These are phyloP conservation scores for Phytophthora chlamydospora DNA, from an alignment of 352 stramenopile genomes.

Conservation along the genomic window DNA sequence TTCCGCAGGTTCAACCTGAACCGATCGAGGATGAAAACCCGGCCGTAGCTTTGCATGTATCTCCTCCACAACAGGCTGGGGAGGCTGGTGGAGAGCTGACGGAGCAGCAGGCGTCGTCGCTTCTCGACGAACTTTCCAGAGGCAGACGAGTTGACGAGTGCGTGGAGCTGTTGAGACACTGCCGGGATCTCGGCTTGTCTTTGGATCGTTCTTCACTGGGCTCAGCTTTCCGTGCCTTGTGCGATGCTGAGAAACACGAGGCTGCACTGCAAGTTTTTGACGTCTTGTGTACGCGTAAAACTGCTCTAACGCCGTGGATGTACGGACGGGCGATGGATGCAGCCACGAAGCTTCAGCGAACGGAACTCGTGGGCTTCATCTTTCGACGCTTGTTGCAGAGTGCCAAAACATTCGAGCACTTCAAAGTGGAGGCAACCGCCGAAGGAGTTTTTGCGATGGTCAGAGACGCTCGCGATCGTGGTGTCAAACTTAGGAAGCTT, in stretches of 20 bases:
- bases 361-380: neutral
- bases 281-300: neutral
- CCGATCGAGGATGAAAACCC: neutral
- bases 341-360: conserved; percentile 1
- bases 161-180: conserved; percentile 57
- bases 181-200: conserved; percentile 48
- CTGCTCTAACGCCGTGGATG: neutral
- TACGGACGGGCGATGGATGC: conserved; percentile 6
- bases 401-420: neutral
- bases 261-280: conserved; percentile 3
- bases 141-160: conserved; percentile 36
- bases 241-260: conserved; percentile 1
- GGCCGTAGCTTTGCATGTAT: neutral
- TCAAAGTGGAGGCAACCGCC: neutral
- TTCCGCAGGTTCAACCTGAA: neutral
- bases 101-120: neutral
- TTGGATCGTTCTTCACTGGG: conserved; percentile 43
- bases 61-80: neutral
- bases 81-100: neutral
- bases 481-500: neutral
- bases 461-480: neutral
- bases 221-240: conserved; percentile 1
- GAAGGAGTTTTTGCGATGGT: neutral
- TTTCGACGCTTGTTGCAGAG: conserved; percentile 1
- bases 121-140: conserved; percentile 1